These are phyloP conservation scores for Picocystis sp. DNA, from an alignment of 163 green algal genomes.

Conservation along the genomic window DNA sequence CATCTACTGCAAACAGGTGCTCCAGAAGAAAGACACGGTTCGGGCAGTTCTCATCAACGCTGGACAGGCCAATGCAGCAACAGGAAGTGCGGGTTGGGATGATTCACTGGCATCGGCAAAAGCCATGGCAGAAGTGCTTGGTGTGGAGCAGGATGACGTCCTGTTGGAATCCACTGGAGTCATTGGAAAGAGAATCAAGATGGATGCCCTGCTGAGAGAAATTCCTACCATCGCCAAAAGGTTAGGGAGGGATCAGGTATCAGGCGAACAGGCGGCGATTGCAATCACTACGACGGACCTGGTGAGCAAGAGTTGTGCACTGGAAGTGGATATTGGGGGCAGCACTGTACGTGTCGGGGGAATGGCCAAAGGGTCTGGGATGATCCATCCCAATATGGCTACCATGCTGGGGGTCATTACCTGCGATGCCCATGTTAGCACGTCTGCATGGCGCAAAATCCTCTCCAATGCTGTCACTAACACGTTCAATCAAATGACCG, in stretches of 20 bases:
- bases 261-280: conserved; percentile 24
- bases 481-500: conserved; percentile 84
- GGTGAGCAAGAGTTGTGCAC: conserved; percentile 49
- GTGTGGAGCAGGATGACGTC: conserved; percentile 29
- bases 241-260: conserved; percentile 2
- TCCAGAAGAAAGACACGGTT: conserved; percentile 37
- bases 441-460: conserved; percentile 57
- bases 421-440: conserved; percentile 65
- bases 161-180: conserved; percentile 55
- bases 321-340: conserved; percentile 58
- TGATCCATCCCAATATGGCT: conserved; percentile 99
- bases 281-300: conserved; percentile 94
- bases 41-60: conserved; percentile 76
- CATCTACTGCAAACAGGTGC: conserved; percentile 71
- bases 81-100: conserved; percentile 46
- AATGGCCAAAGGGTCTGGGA: conserved; percentile 88
- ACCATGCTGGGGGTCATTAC: conserved; percentile 94
- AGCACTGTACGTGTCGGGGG: conserved; percentile 61
- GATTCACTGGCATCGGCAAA: conserved; percentile 29
- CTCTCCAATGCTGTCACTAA: conserved; percentile 38
- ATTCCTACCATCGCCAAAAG: conserved; percentile 13
- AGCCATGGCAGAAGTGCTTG: conserved; percentile 34
- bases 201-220: conserved; percentile 12
- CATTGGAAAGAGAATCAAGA: conserved; percentile 88
- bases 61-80: conserved; percentile 94